A percentile compares a stretch with the other conserved stretches of the same genome.
These are phyloP conservation scores for Cordyceps pruinosa DNA, from an alignment of 2,329 filamentous ascomycete genomes.

Conservation along the genomic window DNA sequence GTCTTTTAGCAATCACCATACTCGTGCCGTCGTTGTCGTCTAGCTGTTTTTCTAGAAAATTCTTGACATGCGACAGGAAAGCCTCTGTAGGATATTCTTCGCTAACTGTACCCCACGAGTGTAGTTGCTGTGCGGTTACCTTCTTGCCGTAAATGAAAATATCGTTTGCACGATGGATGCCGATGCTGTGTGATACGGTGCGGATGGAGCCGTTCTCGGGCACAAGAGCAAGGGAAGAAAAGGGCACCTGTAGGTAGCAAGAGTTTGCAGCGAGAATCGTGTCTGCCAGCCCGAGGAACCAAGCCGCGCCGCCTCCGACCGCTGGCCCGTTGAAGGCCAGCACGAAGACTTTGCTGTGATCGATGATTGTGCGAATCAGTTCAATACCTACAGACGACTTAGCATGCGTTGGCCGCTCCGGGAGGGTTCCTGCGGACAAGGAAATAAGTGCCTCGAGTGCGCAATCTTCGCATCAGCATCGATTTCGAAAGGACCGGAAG, in stretches of 20 bases:
- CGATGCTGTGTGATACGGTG: background rate
- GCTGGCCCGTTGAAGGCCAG: conserved; percentile 10
- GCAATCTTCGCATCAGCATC: background rate
- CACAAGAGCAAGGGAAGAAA: conserved; percentile 5
- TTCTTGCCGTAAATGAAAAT: conserved; percentile 7
- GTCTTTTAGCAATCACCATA: conserved; percentile 8
- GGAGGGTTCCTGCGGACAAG: background rate
- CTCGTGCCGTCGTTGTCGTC: conserved; percentile 2
- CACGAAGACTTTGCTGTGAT: conserved; percentile 9
- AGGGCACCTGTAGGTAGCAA: background rate
- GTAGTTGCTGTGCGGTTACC: background rate
- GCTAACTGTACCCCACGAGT: conserved; percentile 2
- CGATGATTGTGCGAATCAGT: conserved; percentile 9
- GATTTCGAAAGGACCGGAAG: background rate
- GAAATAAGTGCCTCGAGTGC: background rate
- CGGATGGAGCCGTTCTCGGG: conserved; percentile 9
- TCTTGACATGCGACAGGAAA: background rate
- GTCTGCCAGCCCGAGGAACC: conserved; percentile 9
- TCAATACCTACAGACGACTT: background rate
- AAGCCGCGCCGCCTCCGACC: conserved; percentile 9
- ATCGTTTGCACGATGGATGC: conserved; percentile 10
- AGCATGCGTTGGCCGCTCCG: background rate
- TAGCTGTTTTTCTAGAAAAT: background rate
- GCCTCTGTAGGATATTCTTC: background rate
- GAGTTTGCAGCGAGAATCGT: background rate